Evolutionary conservation across 2,329 filamentous ascomycete genomes (phyloP).

Genomic region (Neophaeococcomyces aloes): DNA sequence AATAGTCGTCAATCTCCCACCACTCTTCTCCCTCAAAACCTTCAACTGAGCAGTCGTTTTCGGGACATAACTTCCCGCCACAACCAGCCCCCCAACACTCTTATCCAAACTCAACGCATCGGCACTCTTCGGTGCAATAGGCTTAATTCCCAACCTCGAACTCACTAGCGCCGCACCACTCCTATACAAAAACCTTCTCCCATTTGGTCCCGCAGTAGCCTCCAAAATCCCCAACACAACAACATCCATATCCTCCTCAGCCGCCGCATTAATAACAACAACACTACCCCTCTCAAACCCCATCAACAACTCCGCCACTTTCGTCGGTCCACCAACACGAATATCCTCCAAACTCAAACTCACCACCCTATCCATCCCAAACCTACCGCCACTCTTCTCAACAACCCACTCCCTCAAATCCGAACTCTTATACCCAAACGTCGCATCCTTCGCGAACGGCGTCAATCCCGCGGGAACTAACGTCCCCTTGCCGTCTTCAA

Average conservation of each 20-base stretch:
- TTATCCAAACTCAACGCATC: conserved; percentile 31
- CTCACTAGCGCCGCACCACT: conserved; percentile 40
- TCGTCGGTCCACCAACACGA: conserved; percentile 34
- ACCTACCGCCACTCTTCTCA: conserved; percentile 42
- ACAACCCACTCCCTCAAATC: conserved; percentile 44
- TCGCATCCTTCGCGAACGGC: conserved; percentile 48
- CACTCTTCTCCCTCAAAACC: conserved; percentile 31
- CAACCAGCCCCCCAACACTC: conserved; percentile 40
- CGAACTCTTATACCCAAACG: conserved; percentile 47
- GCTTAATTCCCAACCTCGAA: conserved; percentile 42
- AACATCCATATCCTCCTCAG: conserved; percentile 46
- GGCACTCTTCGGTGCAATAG: conserved; percentile 42
- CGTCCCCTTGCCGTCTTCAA: conserved; percentile 40
- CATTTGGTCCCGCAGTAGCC: conserved; percentile 29
- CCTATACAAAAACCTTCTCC: conserved; percentile 37
- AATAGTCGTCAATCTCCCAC: conserved; percentile 35
- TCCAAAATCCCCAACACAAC: conserved; percentile 42
- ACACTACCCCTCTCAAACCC: conserved; percentile 30
- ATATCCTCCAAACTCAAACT: conserved; percentile 42
- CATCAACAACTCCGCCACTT: conserved; percentile 34
- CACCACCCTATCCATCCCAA: conserved; percentile 30
- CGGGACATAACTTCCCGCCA: conserved; percentile 49
- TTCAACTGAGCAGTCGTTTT: conserved; percentile 49
- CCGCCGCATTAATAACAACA: conserved; percentile 44
- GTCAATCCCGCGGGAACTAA: conserved; percentile 44